These are phyloP conservation scores for Inonotus obliquus DNA, from an alignment of 1,284 basidiomycete genomes.

Conservation along the genomic window DNA sequence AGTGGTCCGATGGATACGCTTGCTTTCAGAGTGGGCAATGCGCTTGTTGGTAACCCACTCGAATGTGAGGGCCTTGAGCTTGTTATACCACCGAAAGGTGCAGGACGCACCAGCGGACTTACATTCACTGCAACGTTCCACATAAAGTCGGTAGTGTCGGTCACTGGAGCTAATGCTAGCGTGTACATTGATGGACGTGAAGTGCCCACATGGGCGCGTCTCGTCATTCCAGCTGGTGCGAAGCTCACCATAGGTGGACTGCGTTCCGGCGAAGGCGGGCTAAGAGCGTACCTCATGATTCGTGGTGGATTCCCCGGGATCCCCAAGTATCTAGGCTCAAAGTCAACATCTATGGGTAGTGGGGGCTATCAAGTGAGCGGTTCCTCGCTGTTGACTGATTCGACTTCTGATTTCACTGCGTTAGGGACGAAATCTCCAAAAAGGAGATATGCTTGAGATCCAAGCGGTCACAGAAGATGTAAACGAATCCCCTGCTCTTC, in stretches of 20 bases:
- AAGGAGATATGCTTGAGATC: constrained; percentile 39
- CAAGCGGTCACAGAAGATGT: constrained; percentile 36
- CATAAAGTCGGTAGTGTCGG: constrained; percentile 43
- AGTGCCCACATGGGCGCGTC: constrained; percentile 44
- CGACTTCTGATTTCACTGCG: neutral
- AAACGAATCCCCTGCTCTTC: constrained; percentile 18
- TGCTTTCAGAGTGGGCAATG: constrained; percentile 56
- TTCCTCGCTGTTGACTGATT: neutral
- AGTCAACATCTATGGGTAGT: constrained; percentile 57
- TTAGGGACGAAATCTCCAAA: constrained; percentile 49
- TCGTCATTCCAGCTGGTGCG: constrained; percentile 42
- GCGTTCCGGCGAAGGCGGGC: constrained; percentile 31
- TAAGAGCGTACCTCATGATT: constrained; percentile 54
- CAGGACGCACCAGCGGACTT: constrained; percentile 10
- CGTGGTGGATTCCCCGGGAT: constrained; percentile 59
- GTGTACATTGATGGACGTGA: constrained; percentile 40
- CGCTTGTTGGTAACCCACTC: constrained; percentile 53
- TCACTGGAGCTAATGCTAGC: constrained; percentile 49
- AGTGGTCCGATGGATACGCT: constrained; percentile 64
- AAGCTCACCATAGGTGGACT: constrained; percentile 38
- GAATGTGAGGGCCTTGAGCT: constrained; percentile 59
- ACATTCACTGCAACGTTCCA: constrained; percentile 43
- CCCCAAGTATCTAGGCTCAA: constrained; percentile 55
- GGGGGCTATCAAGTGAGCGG: constrained; percentile 52
- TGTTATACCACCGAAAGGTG: constrained; percentile 33